phyloP scores from a whole-genome alignment of 2,329 filamentous ascomycete genomes.

The Talaromyces sp. region DNA sequence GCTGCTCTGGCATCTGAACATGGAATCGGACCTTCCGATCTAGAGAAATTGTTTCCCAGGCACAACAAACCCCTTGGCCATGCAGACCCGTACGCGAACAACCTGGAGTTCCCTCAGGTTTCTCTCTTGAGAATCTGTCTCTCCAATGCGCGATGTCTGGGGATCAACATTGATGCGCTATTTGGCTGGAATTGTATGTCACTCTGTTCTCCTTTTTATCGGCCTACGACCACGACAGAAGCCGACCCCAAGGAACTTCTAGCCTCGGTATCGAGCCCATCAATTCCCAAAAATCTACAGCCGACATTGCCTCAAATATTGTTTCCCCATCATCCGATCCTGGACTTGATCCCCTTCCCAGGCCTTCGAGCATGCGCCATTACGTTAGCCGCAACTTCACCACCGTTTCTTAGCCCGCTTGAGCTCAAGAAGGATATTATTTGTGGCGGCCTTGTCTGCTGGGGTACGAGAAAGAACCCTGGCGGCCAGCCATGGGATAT shows the following conservation, averaged over 20 bases:
- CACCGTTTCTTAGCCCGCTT: constrained; percentile 4
- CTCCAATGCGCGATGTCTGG: constrained; percentile 6
- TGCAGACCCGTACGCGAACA: constrained; percentile 6
- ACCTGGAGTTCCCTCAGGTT: neutral
- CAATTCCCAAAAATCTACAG: constrained; percentile 9
- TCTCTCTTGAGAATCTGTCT: constrained; percentile 4
- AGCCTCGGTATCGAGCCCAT: constrained; percentile 1
- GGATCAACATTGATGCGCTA: neutral
- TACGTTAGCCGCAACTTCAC: constrained; percentile 7
- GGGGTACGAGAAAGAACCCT: constrained; percentile 4
- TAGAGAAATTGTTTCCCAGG: neutral
- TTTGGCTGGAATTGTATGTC: constrained; percentile 2
- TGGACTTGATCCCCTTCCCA: constrained; percentile 11
- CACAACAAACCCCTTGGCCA: neutral
- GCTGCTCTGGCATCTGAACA: neutral
- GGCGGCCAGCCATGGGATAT: constrained; percentile 41
- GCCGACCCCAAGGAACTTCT: constrained; percentile 7
- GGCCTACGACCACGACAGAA: neutral
- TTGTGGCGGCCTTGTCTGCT: constrained; percentile 12
- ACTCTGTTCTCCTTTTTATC: constrained; percentile 8
- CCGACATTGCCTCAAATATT: constrained; percentile 11
- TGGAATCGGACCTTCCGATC: neutral
- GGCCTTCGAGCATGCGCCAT: constrained; percentile 8
- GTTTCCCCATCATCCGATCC: constrained; percentile 11
- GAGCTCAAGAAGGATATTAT: constrained; percentile 14